These are phyloP conservation scores for Quercus tomentella DNA, from an alignment of 331 rosid genomes.

Conservation along the genomic window DNA sequence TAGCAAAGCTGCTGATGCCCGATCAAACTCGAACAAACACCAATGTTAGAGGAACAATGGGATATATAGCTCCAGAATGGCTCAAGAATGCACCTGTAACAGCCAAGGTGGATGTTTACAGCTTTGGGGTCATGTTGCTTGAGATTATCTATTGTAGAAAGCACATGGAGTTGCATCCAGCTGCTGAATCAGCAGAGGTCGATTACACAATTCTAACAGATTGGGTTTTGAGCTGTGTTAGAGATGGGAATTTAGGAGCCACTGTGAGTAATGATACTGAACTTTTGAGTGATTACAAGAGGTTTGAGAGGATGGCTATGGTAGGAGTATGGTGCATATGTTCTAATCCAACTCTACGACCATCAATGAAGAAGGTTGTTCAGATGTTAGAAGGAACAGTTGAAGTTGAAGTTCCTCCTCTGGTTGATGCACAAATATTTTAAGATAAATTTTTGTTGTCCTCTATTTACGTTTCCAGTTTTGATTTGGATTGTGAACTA, in stretches of 20 bases:
- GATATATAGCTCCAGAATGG: slow-evolving; percentile 52
- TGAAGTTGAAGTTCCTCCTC: slow-evolving; percentile 33
- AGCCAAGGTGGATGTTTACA: slow-evolving; percentile 39
- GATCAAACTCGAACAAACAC: slow-evolving; percentile 32
- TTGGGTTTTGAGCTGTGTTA: slow-evolving; percentile 27
- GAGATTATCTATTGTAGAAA: slow-evolving; percentile 39
- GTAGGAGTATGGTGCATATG: slow-evolving; percentile 38
- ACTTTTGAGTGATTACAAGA: slow-evolving; percentile 16
- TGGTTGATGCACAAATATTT: not conserved
- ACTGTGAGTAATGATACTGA: slow-evolving; percentile 22
- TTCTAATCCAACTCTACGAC: slow-evolving; percentile 24
- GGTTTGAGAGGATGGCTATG: slow-evolving; percentile 37
- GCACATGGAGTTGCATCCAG: slow-evolving; percentile 27
- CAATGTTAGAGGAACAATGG: slow-evolving; percentile 39
- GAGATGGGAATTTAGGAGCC: slow-evolving; percentile 19
- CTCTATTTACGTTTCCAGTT: not conserved
- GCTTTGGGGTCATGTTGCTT: slow-evolving; percentile 40
- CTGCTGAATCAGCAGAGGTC: slow-evolving; percentile 3
- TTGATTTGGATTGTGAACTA: not conserved
- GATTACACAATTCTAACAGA: slow-evolving; percentile 34
- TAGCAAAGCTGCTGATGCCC: slow-evolving; percentile 34
- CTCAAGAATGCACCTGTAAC: slow-evolving; percentile 44
- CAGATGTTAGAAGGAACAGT: slow-evolving; percentile 40
- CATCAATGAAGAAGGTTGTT: slow-evolving; percentile 31
- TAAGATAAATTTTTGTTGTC: not conserved